Percentiles rank a stretch among this genome's conserved stretches.
These are phyloP conservation scores for Rosa rugosa DNA, from an alignment of 306 rosid genomes.

Conservation along the genomic window DNA sequence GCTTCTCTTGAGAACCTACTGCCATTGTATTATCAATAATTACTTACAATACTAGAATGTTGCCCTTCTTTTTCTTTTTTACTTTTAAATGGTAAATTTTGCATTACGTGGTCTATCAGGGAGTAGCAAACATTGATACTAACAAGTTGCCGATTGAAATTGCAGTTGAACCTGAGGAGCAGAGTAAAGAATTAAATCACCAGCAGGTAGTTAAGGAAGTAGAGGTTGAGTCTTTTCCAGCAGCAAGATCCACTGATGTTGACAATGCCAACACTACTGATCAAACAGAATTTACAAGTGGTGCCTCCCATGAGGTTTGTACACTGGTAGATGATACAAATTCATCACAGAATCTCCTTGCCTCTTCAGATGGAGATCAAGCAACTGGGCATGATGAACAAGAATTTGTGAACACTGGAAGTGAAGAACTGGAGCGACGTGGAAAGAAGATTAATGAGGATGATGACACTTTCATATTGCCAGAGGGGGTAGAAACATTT, in stretches of 20 bases:
- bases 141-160: constrained; percentile 15
- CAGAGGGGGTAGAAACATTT: constrained; percentile 91
- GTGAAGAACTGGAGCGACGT: constrained; percentile 51
- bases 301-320: constrained; percentile 11
- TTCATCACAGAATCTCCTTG: constrained; percentile 6
- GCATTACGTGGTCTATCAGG: background rate
- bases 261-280: constrained; percentile 19
- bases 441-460: constrained; percentile 79
- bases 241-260: constrained; percentile 13
- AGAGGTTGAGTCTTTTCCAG: constrained; percentile 21
- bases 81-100: background rate
- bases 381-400: constrained; percentile 24
- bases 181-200: constrained; percentile 21
- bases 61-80: background rate
- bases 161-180: constrained; percentile 43
- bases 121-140: background rate
- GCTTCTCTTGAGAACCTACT: background rate
- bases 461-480: constrained; percentile 75
- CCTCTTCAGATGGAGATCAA: constrained; percentile 31
- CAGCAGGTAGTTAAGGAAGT: constrained; percentile 20
- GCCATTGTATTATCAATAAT: background rate
- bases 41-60: background rate
- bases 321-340: constrained; percentile 16
- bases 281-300: background rate
- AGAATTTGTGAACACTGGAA: constrained; percentile 16